phyloP scores from a whole-genome alignment of 257 asterid species.

The Echites panduratus region DNA sequence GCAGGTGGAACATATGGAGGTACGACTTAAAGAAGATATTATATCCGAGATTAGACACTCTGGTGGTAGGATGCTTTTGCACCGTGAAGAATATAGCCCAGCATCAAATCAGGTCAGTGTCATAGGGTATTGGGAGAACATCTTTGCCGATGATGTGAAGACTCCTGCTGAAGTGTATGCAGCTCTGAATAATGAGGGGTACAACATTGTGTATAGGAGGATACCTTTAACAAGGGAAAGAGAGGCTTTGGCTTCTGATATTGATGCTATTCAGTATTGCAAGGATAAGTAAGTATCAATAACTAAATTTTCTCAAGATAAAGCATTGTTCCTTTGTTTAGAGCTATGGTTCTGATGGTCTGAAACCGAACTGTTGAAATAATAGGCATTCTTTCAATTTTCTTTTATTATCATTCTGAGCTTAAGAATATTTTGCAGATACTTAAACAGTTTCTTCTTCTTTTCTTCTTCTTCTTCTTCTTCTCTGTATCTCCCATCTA shows the following conservation, averaged over 20 bases:
- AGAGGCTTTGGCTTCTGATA: constrained; percentile 87
- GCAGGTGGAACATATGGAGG: constrained; percentile 98
- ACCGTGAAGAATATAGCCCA: constrained; percentile 92
- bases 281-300: constrained; percentile 68
- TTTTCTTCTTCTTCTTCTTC: constrained; percentile 5
- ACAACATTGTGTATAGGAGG: constrained; percentile 65
- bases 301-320: constrained; percentile 7
- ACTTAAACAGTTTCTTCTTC: constrained; percentile 24
- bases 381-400: not conserved
- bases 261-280: constrained; percentile 90
- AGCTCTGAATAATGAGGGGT: constrained; percentile 59
- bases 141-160: constrained; percentile 74
- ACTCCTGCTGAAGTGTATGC: constrained; percentile 91
- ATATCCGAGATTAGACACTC: constrained; percentile 66
- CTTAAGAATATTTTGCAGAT: not conserved
- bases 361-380: not conserved
- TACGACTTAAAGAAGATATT: constrained; percentile 89
- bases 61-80: constrained; percentile 97
- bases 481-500: constrained; percentile 13
- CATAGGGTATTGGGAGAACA: constrained; percentile 95
- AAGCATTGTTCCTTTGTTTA: not conserved
- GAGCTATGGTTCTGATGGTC: no score
- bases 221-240: constrained; percentile 94
- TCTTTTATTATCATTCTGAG: not conserved
- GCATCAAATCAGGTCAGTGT: constrained; percentile 73